phyloP scores from a whole-genome alignment of 176 grass and related monocot species.

The Oryza glaberrima region DNA sequence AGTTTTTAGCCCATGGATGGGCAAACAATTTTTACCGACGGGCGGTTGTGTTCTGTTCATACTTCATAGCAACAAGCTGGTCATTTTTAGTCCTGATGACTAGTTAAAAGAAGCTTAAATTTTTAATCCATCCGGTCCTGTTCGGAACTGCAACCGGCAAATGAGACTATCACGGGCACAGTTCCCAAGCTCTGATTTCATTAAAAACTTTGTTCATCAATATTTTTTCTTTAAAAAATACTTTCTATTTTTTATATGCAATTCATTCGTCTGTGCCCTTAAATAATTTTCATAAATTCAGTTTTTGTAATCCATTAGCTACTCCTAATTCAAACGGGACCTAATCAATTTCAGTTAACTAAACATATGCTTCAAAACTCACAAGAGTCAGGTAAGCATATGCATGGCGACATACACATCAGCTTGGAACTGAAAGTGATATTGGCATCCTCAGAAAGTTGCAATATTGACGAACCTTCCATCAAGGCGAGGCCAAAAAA shows the following conservation, averaged over 20 bases:
- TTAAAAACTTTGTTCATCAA: no score
- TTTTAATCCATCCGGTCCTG: neutral
- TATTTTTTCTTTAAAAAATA: no score
- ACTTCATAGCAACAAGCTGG: neutral
- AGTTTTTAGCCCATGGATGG: no score
- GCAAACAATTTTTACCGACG: neutral
- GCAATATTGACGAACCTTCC: neutral
- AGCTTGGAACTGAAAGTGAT: neutral
- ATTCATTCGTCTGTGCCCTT: no score
- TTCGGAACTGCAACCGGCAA: no score
- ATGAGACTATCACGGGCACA: no score
- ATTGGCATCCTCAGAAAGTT: slow-evolving; percentile 5
- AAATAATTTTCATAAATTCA: no score
- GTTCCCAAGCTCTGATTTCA: no score
- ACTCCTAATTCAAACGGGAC: no score
- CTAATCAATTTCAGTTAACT: neutral
- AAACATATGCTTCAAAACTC: neutral
- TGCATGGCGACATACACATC: neutral
- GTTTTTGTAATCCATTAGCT: no score
- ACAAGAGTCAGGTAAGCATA: neutral
- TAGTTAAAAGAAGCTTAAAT: neutral
- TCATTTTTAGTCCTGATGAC: neutral
- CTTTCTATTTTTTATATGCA: no score
- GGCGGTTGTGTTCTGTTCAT: neutral
- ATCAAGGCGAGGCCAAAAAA: slow-evolving; percentile 18